Evolutionary conservation across 768 basidiomycete genomes (phyloP).

Genomic region (Cubamyces lactineus): DNA sequence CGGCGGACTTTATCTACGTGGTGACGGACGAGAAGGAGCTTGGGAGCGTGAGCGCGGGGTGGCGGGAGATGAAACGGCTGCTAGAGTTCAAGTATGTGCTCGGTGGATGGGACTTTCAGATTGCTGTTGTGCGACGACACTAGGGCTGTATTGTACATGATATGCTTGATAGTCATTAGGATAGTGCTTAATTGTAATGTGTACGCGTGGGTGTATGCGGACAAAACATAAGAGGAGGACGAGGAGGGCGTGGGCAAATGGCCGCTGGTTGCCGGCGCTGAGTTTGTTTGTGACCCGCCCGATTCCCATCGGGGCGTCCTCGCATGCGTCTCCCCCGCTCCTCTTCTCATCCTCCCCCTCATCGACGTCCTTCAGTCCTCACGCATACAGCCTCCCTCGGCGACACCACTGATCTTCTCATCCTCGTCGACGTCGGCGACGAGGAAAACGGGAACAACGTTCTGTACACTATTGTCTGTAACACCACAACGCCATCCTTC

Average conservation of each 20-base stretch:
- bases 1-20: conserved; percentile 89
- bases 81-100: conserved; percentile 80
- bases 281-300: conserved; percentile 28
- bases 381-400: background rate
- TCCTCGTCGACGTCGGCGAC: background rate
- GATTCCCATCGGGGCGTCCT: conserved; percentile 42
- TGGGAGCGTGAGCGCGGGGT: conserved; percentile 57
- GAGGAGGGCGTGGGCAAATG: conserved; percentile 3
- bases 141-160: conserved; percentile 31
- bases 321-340: conserved; percentile 14
- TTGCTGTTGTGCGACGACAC: conserved; percentile 81
- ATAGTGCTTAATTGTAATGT: conserved; percentile 20
- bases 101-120: conserved; percentile 87
- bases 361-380: conserved; percentile 7
- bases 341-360: conserved; percentile 10
- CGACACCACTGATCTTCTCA: background rate
- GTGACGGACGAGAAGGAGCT: conserved; percentile 59
- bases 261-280: conserved; percentile 25
- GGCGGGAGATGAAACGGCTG: conserved; percentile 85
- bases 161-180: background rate
- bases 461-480: conserved; percentile 11
- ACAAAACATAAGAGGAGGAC: background rate
- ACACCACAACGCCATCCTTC: conserved; percentile 4
- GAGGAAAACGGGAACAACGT: background rate
- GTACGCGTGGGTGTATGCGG: background rate